These are phyloP conservation scores for Clarireedia monteithiana DNA, from an alignment of 2,329 filamentous ascomycete genomes.

Conservation along the genomic window DNA sequence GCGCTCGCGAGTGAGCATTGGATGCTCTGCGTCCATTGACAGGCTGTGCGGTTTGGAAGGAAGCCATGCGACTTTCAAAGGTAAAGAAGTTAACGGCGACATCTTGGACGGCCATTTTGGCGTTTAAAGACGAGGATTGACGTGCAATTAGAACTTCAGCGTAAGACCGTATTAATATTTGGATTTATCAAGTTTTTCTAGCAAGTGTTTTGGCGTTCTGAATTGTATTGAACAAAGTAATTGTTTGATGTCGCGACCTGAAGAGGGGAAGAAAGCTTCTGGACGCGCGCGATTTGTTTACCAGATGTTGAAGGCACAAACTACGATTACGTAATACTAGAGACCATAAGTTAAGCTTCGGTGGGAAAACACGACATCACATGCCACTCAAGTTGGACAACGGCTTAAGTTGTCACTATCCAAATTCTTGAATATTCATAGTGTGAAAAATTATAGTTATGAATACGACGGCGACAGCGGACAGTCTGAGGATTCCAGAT, in stretches of 20 bases:
- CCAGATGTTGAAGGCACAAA: neutral
- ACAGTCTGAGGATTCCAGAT: too few relatives aligned
- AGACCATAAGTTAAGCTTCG: too few relatives aligned
- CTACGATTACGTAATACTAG: neutral
- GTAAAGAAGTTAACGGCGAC: slow-evolving; percentile 46
- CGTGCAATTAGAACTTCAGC: neutral
- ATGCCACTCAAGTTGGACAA: too few relatives aligned
- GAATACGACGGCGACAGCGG: too few relatives aligned
- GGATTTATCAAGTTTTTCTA: too few relatives aligned
- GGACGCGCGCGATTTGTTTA: neutral
- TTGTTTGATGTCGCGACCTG: neutral
- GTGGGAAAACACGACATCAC: too few relatives aligned
- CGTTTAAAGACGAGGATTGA: neutral
- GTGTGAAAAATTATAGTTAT: too few relatives aligned
- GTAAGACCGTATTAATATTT: neutral
- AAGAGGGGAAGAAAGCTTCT: neutral
- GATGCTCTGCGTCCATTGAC: slow-evolving; percentile 64
- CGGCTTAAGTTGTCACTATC: too few relatives aligned
- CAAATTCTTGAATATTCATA: too few relatives aligned
- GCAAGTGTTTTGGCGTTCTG: too few relatives aligned
- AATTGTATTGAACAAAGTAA: neutral
- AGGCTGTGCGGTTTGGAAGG: slow-evolving; percentile 62
- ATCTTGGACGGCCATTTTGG: slow-evolving; percentile 22
- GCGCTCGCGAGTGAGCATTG: slow-evolving; percentile 47
- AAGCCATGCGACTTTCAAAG: slow-evolving; percentile 69